phyloP scores from a whole-genome alignment of 2,329 filamentous ascomycete species.

The Sporothrix variecibatus region DNA sequence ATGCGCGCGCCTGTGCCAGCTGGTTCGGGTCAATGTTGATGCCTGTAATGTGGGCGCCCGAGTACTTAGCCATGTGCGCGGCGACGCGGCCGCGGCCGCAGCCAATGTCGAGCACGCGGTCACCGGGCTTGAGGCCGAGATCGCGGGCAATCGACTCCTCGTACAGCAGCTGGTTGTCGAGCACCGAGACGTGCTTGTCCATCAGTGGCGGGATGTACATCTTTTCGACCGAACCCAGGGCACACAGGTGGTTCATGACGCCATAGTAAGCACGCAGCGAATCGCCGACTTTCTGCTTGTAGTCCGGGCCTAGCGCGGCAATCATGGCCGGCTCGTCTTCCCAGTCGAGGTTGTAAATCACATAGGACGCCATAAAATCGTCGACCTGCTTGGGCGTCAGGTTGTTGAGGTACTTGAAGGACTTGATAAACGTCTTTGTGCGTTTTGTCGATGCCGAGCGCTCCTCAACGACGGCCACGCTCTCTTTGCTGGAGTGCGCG shows the following conservation, averaged over 20 bases:
- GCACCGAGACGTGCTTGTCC: constrained; percentile 51
- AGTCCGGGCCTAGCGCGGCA: constrained; percentile 49
- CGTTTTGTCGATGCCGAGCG: constrained; percentile 51
- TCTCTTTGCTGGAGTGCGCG: constrained; percentile 11
- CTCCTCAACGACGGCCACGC: constrained; percentile 38
- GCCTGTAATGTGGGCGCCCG: constrained; percentile 51
- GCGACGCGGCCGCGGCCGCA: constrained; percentile 56
- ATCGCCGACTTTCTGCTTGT: constrained; percentile 53
- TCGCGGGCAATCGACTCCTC: constrained; percentile 53
- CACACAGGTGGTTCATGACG: constrained; percentile 57
- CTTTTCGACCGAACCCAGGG: constrained; percentile 58
- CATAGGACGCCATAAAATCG: constrained; percentile 58
- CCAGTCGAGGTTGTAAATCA: constrained; percentile 60
- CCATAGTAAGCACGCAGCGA: constrained; percentile 56
- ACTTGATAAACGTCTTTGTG: constrained; percentile 51
- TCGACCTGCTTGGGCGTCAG: constrained; percentile 54
- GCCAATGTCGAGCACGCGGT: constrained; percentile 53
- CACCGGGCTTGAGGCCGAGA: constrained; percentile 48
- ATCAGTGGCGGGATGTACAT: constrained; percentile 60
- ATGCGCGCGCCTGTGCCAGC: constrained; percentile 48
- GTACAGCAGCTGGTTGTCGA: constrained; percentile 56
- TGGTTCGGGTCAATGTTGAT: constrained; percentile 59
- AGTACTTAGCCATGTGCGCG: constrained; percentile 53
- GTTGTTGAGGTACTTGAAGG: constrained; percentile 53
- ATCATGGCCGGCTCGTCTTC: constrained; percentile 52